These are phyloP conservation scores for Cytauxzoon felis DNA, from an alignment of 169 alveolate species.

Conservation along the genomic window DNA sequence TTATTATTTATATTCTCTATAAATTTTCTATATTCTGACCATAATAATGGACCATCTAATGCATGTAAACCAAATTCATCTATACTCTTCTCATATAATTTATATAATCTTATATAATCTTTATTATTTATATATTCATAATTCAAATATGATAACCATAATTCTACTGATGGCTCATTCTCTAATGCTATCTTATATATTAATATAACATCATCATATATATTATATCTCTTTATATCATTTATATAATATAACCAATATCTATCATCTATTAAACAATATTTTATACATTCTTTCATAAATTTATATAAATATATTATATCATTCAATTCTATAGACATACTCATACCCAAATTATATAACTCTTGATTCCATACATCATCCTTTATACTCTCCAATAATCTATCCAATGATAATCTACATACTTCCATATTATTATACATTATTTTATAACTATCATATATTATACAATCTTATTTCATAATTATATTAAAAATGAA, in stretches of 20 bases:
- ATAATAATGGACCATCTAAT: constrained; percentile 55
- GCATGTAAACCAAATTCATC: constrained; percentile 58
- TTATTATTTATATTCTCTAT: not conserved
- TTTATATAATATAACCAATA: constrained; percentile 59
- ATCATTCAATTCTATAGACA: constrained; percentile 32
- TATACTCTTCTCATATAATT: constrained; percentile 46
- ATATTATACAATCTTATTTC: not conserved
- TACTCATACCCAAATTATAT: constrained; percentile 41
- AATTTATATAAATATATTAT: constrained; percentile 32
- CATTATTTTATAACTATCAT: not conserved
- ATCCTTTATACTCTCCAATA: constrained; percentile 13
- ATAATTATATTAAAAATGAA: constrained; percentile 25
- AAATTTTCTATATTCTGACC: constrained; percentile 54
- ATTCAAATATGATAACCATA: constrained; percentile 49
- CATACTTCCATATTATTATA: too few relatives aligned
- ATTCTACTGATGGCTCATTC: constrained; percentile 61
- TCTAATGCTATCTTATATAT: constrained; percentile 54
- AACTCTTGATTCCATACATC: constrained; percentile 52
- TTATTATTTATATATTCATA: constrained; percentile 3
- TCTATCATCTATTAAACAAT: constrained; percentile 55
- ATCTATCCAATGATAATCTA: too few relatives aligned
- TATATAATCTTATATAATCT: not conserved
- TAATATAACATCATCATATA: constrained; percentile 21
- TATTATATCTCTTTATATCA: constrained; percentile 31
- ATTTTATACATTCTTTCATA: constrained; percentile 39